Conservation (phyloP, 306 rosid species). For the Sicyos baderoa region DNA sequence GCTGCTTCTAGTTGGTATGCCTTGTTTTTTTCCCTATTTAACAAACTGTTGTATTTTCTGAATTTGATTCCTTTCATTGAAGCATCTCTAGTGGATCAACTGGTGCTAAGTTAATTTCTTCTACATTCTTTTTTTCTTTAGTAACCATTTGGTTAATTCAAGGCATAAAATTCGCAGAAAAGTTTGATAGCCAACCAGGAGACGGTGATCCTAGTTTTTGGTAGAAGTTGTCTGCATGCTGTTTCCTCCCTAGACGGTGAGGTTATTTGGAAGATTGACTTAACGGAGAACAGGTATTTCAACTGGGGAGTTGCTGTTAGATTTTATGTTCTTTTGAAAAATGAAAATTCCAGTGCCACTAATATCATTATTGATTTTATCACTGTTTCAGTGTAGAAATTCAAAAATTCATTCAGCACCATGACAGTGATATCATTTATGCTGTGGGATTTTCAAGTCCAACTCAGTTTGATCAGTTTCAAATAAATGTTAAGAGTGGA, state of each 20-base stretch:
- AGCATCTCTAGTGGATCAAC: not conserved
- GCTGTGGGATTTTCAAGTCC: slow-evolving; percentile 58
- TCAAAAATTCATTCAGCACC: slow-evolving; percentile 59
- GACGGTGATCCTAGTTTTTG: slow-evolving; percentile 59
- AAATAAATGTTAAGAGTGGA: slow-evolving; percentile 59
- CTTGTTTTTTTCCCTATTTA: not conserved
- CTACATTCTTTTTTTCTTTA: slow-evolving; percentile 8
- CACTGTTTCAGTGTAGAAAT: slow-evolving; percentile 62
- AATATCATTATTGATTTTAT: slow-evolving; percentile 28
- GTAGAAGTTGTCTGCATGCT: slow-evolving; percentile 70
- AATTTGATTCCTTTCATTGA: not conserved
- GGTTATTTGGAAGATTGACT: slow-evolving; percentile 69
- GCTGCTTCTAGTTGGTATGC: slow-evolving; percentile 5
- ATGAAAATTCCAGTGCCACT: slow-evolving; percentile 19
- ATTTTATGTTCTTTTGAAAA: slow-evolving; percentile 12
- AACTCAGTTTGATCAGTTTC: slow-evolving; percentile 51
- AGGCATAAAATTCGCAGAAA: slow-evolving; percentile 47
- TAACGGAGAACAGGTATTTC: slow-evolving; percentile 56
- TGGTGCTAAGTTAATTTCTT: not conserved
- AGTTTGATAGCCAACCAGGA: slow-evolving; percentile 64
- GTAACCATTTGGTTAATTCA: slow-evolving; percentile 21
- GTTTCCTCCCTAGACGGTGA: slow-evolving; percentile 74
- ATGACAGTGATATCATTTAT: slow-evolving; percentile 41
- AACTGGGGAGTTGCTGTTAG: slow-evolving; percentile 15
- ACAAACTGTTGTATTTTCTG: slow-evolving; percentile 8